These are phyloP conservation scores for Asparagopsis taxiformis DNA, from an alignment of 31 red algal genomes.

Conservation along the genomic window DNA sequence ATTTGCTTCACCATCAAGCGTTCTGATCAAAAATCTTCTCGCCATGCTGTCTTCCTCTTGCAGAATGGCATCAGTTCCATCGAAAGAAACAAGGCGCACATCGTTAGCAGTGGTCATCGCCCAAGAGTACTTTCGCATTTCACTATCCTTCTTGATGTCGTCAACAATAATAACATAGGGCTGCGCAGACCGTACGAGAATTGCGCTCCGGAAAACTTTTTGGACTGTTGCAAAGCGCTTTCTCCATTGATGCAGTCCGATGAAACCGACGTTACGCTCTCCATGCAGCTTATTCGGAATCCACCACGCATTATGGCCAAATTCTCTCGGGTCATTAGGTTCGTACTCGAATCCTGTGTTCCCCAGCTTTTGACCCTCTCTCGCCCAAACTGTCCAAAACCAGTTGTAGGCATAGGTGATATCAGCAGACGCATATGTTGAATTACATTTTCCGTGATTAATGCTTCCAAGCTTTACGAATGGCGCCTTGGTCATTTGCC, in stretches of 20 bases:
- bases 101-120: constrained; percentile 60
- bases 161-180: constrained; percentile 64
- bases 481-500: constrained; percentile 68
- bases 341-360: constrained; percentile 53
- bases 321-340: constrained; percentile 61
- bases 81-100: constrained; percentile 39
- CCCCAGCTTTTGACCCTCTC: constrained; percentile 19
- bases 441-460: constrained; percentile 5
- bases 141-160: constrained; percentile 44
- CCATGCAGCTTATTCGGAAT: constrained; percentile 51
- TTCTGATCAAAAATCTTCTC: constrained; percentile 24
- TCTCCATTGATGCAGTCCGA: constrained; percentile 67
- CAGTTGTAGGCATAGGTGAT: constrained; percentile 73
- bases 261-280: constrained; percentile 66
- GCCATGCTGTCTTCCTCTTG: constrained; percentile 1
- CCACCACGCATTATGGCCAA: constrained; percentile 61
- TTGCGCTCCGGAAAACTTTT: constrained; percentile 36
- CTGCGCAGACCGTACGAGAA: constrained; percentile 28
- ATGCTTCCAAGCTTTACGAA: constrained; percentile 46
- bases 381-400: constrained; percentile 66
- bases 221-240: constrained; percentile 50
- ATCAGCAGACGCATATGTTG: constrained; percentile 60
- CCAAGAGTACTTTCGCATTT: constrained; percentile 57
- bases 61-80: constrained; percentile 48
- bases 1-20: constrained; percentile 3